phyloP scores from a whole-genome alignment of 768 basidiomycete species.

The Ephemerocybe angulata region DNA sequence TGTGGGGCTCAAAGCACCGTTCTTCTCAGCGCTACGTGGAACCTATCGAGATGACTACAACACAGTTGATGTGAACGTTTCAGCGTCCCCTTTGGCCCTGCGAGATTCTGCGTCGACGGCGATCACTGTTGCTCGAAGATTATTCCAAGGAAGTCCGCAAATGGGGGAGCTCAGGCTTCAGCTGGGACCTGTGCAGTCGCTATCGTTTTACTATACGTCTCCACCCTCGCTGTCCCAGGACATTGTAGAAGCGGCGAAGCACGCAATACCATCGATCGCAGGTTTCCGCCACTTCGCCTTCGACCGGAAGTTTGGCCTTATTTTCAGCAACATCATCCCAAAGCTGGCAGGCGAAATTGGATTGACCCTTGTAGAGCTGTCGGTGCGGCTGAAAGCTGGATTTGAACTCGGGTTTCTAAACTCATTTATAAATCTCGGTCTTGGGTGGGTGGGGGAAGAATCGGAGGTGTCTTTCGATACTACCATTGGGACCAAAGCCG shows the following conservation, averaged over 20 bases:
- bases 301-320: constrained; percentile 47
- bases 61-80: constrained; percentile 35
- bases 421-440: constrained; percentile 32
- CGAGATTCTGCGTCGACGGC: constrained; percentile 33
- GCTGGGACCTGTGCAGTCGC: constrained; percentile 29
- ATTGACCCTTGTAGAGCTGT: constrained; percentile 52
- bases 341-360: constrained; percentile 50
- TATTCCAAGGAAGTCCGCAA: constrained; percentile 47
- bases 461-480: constrained; percentile 39
- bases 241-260: constrained; percentile 15
- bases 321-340: constrained; percentile 45
- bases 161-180: constrained; percentile 43
- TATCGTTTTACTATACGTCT: constrained; percentile 42
- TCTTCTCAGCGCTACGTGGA: constrained; percentile 39
- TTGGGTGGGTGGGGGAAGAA: constrained; percentile 43
- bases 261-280: constrained; percentile 40
- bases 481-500: constrained; percentile 43
- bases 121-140: constrained; percentile 44
- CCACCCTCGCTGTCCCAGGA: constrained; percentile 34
- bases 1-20: constrained; percentile 36
- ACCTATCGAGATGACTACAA: constrained; percentile 51
- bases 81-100: constrained; percentile 31
- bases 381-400: constrained; percentile 46
- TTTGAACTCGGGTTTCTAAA: constrained; percentile 49
- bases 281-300: constrained; percentile 46